phyloP scores from a whole-genome alignment of 2,329 filamentous ascomycete genomes.

The Venturiaceae sp. region DNA sequence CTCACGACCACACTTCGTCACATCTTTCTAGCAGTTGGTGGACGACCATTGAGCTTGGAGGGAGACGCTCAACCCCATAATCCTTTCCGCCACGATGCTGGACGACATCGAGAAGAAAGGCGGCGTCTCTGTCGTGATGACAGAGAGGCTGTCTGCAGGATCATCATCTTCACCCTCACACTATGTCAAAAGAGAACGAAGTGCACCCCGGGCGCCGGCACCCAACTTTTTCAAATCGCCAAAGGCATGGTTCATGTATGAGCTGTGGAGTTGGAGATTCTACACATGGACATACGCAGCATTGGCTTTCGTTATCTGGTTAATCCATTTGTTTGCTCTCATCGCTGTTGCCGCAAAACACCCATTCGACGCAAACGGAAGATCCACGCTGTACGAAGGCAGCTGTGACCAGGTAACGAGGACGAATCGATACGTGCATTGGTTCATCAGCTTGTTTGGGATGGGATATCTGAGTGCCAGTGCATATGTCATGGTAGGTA shows the following conservation, averaged over 20 bases:
- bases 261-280: conserved; percentile 8
- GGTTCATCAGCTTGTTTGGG: conserved; percentile 6
- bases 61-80: not conserved
- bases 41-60: not conserved
- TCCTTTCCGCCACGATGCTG: not conserved
- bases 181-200: not conserved
- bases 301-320: not conserved
- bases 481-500: conserved; percentile 8
- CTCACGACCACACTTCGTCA: not conserved
- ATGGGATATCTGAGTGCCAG: conserved; percentile 7
- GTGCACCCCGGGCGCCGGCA: not conserved
- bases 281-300: conserved; percentile 6
- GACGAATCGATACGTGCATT: conserved; percentile 3
- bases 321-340: not conserved
- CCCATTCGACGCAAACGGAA: not conserved
- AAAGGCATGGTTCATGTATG: conserved; percentile 3
- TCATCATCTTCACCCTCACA: not conserved
- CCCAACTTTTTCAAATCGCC: conserved; percentile 5
- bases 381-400: conserved; percentile 6
- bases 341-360: conserved; percentile 1
- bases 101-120: conserved; percentile 1
- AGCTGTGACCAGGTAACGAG: conserved; percentile 2
- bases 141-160: not conserved
- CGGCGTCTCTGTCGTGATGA: not conserved
- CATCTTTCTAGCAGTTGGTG: not conserved